phyloP scores from a whole-genome alignment of 108 stramenopile species.

The Mediolabrus comicus region DNA sequence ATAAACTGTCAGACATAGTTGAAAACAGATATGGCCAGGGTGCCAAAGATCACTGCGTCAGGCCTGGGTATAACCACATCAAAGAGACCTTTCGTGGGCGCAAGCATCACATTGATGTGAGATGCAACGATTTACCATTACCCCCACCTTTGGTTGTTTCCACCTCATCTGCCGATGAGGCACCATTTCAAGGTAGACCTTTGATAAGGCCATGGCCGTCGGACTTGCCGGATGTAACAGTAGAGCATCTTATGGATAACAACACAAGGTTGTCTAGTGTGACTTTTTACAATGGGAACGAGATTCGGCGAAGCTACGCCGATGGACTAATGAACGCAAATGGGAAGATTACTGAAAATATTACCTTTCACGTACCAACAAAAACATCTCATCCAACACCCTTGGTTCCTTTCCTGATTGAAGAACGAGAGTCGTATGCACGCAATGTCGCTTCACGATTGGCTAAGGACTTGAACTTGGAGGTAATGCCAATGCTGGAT shows the following conservation, averaged over 20 bases:
- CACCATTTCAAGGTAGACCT: neutral
- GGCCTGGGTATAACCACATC: neutral
- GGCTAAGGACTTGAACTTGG: conserved; percentile 4
- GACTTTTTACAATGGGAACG: conserved; percentile 3
- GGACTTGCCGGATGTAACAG: conserved; percentile 4
- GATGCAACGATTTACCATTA: neutral
- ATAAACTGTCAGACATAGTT: neutral
- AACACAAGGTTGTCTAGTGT: neutral
- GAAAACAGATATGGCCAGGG: conserved; percentile 5
- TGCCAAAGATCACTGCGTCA: neutral
- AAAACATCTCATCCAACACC: neutral
- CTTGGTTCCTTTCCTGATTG: neutral
- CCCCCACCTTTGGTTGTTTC: conserved; percentile 1
- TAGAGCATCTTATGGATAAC: conserved; percentile 2
- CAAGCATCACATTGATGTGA: neutral
- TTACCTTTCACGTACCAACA: neutral
- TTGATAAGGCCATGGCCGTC: neutral
- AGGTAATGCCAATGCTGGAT: conserved; percentile 8
- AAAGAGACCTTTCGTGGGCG: neutral
- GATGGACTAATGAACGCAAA: conserved; percentile 1
- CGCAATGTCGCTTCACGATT: neutral
- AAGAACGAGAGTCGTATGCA: conserved; percentile 2
- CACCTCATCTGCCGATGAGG: neutral
- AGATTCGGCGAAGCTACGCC: conserved; percentile 10
- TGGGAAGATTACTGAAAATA: neutral